Evolutionary conservation across 495 filamentous ascomycete genomes (phyloP).

Genomic region (Aspergillus hancockii): DNA sequence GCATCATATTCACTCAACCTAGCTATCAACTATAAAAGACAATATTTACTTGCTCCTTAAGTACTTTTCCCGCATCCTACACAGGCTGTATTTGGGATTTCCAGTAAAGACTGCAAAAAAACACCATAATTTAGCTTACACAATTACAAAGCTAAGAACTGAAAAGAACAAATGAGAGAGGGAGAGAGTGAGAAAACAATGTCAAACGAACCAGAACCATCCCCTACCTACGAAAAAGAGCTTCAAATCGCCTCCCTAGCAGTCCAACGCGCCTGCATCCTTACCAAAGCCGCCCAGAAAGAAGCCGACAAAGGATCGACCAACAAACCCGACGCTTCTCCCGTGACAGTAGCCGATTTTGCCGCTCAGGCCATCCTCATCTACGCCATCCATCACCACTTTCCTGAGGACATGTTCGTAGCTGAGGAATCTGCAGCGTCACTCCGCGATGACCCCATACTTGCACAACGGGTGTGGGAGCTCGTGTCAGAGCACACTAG

Average conservation of each 20-base stretch:
- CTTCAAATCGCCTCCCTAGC: slow-evolving; percentile 36
- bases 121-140: not conserved
- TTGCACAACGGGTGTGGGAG: slow-evolving; percentile 40
- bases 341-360: slow-evolving; percentile 59
- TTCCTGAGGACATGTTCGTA: slow-evolving; percentile 49
- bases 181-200: not conserved
- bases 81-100: no score
- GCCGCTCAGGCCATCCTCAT: slow-evolving; percentile 56
- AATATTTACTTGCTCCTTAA: no score
- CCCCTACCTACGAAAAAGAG: slow-evolving; percentile 25
- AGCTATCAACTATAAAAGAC: no score
- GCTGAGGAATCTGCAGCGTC: slow-evolving; percentile 50
- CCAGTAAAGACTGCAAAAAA: no score
- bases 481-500: slow-evolving; percentile 26
- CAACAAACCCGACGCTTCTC: slow-evolving; percentile 50
- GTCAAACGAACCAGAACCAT: not conserved
- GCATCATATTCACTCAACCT: no score
- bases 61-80: no score
- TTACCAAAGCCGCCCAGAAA: slow-evolving; percentile 36
- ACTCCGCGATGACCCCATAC: slow-evolving; percentile 37
- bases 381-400: slow-evolving; percentile 39
- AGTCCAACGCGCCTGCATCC: slow-evolving; percentile 39
- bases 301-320: slow-evolving; percentile 24
- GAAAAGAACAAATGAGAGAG: not conserved
- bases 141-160: not conserved